phyloP scores from a whole-genome alignment of 805 yeast species.

The Saturnispora dispora region DNA sequence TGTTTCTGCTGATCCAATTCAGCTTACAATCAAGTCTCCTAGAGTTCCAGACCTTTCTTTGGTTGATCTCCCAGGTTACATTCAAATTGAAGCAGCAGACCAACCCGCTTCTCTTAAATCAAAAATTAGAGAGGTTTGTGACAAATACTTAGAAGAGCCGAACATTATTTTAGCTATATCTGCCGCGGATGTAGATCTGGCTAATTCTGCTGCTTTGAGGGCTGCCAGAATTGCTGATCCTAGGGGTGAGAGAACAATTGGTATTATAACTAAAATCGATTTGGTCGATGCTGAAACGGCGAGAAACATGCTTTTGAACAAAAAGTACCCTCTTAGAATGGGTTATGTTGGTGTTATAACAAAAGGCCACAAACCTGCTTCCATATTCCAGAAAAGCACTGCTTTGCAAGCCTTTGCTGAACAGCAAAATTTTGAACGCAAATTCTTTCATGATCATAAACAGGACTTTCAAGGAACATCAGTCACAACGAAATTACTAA shows the following conservation, averaged over 20 bases:
- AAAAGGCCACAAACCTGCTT: conserved; percentile 41
- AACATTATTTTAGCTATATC: conserved; percentile 92
- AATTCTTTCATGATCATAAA: conserved; percentile 56
- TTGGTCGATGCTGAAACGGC: conserved; percentile 75
- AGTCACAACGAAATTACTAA: conserved; percentile 67
- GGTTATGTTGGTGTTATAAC: conserved; percentile 99
- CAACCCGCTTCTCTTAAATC: conserved; percentile 81
- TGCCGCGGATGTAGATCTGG: conserved; percentile 96
- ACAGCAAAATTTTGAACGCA: conserved; percentile 56
- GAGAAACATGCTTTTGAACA: conserved; percentile 56
- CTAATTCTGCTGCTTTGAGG: conserved; percentile 87
- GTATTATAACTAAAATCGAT: conserved; percentile 91
- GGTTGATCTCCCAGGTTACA: conserved; percentile 96
- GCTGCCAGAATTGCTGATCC: conserved; percentile 91
- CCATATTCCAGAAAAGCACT: conserved; percentile 44
- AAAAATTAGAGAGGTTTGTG: conserved; percentile 73
- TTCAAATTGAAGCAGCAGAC: conserved; percentile 93
- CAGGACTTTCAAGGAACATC: conserved; percentile 53
- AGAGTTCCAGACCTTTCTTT: conserved; percentile 84
- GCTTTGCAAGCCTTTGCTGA: conserved; percentile 58
- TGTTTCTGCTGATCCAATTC: conserved; percentile 89
- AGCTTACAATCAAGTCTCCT: conserved; percentile 83
- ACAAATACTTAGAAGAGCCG: conserved; percentile 79
- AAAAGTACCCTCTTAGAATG: conserved; percentile 83
- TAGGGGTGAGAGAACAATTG: conserved; percentile 88